Conservation (phyloP, 352 stramenopile species). For the Phytophthora crassamura region DNA sequence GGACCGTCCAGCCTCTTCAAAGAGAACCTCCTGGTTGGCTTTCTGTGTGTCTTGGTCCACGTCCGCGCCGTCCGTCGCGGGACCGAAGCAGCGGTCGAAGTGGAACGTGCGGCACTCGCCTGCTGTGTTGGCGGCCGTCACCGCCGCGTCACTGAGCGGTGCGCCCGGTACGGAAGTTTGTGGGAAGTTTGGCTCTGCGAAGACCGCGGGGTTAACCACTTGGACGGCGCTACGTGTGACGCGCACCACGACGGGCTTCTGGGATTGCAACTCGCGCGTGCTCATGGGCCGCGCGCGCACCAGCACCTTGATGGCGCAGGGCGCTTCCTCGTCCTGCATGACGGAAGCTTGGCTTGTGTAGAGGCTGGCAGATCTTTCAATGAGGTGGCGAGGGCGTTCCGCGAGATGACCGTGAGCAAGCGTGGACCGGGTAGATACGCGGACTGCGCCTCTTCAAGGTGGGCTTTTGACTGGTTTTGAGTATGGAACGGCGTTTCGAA, state of each 20-base stretch:
- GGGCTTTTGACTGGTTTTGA: constrained; percentile 1
- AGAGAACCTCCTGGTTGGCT: constrained; percentile 77
- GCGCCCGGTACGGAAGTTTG: constrained; percentile 24
- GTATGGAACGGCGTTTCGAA: neutral
- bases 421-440: neutral
- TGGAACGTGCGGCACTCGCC: constrained; percentile 75
- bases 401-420: too few species aligned
- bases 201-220: constrained; percentile 69
- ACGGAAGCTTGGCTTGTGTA: constrained; percentile 15
- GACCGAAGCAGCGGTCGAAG: constrained; percentile 83
- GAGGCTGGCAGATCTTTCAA: constrained; percentile 17
- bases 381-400: neutral
- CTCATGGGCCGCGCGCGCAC: constrained; percentile 74
- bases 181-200: constrained; percentile 60
- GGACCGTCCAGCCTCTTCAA: constrained; percentile 75
- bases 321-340: constrained; percentile 27
- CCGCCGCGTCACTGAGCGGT: constrained; percentile 34
- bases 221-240: constrained; percentile 58
- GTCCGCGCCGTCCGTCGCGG: constrained; percentile 32
- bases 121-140: constrained; percentile 43
- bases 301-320: constrained; percentile 79
- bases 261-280: constrained; percentile 54
- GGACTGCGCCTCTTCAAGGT: constrained; percentile 14
- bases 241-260: constrained; percentile 61
- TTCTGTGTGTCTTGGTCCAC: constrained; percentile 48